phyloP scores from a whole-genome alignment of 163 green algal genomes.

The Scenedesmus sp. region DNA sequence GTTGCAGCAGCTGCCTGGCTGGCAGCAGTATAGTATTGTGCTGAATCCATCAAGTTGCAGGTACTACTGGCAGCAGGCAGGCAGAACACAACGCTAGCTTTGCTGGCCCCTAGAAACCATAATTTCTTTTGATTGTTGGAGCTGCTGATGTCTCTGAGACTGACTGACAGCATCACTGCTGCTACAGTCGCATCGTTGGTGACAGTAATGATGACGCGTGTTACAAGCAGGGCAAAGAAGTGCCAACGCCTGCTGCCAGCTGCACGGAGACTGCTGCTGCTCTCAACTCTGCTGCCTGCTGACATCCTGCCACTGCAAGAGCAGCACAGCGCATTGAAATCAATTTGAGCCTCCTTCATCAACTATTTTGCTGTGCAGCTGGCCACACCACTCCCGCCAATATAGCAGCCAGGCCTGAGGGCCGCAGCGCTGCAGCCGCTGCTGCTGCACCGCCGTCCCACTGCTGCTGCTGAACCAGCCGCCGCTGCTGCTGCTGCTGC shows the following conservation, averaged over 20 bases:
- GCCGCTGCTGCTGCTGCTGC: constrained; percentile 2
- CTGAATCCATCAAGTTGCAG: too few relatives aligned
- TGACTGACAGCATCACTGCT: not conserved
- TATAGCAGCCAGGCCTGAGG: not conserved
- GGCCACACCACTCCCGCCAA: not conserved
- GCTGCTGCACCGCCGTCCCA: not conserved
- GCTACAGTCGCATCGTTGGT: not conserved
- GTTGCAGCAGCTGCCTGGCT: too few relatives aligned
- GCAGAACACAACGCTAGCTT: too few relatives aligned
- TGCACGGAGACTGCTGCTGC: not conserved
- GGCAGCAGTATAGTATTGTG: too few relatives aligned
- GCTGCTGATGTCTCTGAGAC: too few relatives aligned
- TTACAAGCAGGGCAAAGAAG: constrained; percentile 6
- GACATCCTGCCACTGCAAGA: not conserved
- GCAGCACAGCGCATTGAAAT: not conserved
- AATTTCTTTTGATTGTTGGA: too few relatives aligned
- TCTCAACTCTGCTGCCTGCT: not conserved
- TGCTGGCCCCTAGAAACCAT: too few relatives aligned
- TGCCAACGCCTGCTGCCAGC: not conserved
- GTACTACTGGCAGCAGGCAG: too few relatives aligned
- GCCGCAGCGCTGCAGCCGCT: not conserved
- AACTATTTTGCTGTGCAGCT: not conserved
- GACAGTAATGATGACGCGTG: not conserved
- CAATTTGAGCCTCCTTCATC: not conserved
- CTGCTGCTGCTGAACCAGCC: constrained; percentile 12